Percentiles rank a stretch among this genome's conserved stretches.
phyloP scores from a whole-genome alignment of 1,284 basidiomycete species.

The Ceratobasidium sp. region DNA sequence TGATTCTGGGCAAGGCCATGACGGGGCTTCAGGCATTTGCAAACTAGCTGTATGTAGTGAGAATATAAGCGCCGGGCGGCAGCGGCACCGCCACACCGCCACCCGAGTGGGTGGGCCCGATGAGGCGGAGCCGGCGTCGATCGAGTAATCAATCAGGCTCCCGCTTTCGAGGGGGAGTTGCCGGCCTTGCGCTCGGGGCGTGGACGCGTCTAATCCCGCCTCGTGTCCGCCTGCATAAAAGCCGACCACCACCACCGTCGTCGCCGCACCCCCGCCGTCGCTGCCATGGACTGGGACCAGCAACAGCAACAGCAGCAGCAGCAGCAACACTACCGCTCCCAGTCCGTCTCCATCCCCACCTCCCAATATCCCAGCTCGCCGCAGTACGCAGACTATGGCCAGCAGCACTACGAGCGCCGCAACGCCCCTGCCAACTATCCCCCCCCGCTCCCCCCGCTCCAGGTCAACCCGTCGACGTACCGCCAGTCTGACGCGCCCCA shows the following conservation, averaged over 20 bases:
- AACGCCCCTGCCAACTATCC: not conserved
- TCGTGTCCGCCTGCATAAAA: not conserved
- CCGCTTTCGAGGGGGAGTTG: not conserved
- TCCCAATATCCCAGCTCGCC: constrained; percentile 3
- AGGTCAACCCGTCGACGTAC: constrained; percentile 31
- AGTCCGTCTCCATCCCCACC: constrained; percentile 32
- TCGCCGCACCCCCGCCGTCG: not conserved
- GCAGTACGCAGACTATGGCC: constrained; percentile 15
- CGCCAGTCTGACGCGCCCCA: constrained; percentile 15
- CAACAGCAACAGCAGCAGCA: constrained; percentile 12
- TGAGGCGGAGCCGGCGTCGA: constrained; percentile 10
- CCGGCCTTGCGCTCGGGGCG: not conserved
- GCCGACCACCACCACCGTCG: not conserved
- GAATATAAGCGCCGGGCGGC: not conserved
- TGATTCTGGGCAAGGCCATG: constrained; percentile 92
- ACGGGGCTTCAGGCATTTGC: constrained; percentile 87
- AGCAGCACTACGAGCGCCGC: constrained; percentile 21
- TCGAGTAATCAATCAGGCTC: not conserved
- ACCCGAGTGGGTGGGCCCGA: not conserved
- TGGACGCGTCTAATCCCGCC: not conserved
- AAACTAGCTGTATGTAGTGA: constrained; percentile 3
- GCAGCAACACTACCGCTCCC: constrained; percentile 12
- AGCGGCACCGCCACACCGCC: constrained; percentile 24
- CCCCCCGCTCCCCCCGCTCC: constrained; percentile 14
- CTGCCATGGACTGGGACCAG: constrained; percentile 3